Percentiles rank a stretch among this genome's conserved stretches.
These are phyloP conservation scores for Lactarius sp. DNA, from an alignment of 768 basidiomycete species.

Conservation along the genomic window DNA sequence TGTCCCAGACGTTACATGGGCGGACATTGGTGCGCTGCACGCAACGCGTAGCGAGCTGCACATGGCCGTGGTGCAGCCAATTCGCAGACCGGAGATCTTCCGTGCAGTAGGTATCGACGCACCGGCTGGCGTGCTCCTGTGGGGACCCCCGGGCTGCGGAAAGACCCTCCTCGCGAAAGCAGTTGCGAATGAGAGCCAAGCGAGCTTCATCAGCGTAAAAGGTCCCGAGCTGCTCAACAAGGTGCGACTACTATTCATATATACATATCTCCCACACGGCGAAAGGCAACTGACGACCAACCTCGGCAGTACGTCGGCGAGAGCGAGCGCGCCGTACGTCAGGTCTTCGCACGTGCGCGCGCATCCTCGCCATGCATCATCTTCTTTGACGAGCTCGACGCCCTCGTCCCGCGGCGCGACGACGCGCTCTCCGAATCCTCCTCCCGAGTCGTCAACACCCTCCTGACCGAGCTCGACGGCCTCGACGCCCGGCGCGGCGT, in stretches of 20 bases:
- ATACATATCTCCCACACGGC: not conserved
- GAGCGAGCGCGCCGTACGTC: constrained; percentile 90
- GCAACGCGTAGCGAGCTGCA: constrained; percentile 84
- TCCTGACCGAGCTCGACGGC: constrained; percentile 91
- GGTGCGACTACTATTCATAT: constrained; percentile 37
- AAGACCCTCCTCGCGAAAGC: constrained; percentile 98
- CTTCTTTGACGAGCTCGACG: constrained; percentile 94
- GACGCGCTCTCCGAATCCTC: constrained; percentile 88
- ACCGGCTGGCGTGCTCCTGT: constrained; percentile 90
- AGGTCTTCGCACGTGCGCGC: constrained; percentile 89
- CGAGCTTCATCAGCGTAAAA: constrained; percentile 97
- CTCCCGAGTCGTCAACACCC: constrained; percentile 88
- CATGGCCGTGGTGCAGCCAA: constrained; percentile 97
- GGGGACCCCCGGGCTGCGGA: constrained; percentile 98
- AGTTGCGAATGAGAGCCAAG: constrained; percentile 91
- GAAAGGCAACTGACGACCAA: not conserved
- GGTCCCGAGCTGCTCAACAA: constrained; percentile 97
- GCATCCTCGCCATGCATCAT: constrained; percentile 94
- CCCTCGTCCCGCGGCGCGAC: constrained; percentile 84
- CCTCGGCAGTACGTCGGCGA: constrained; percentile 85
- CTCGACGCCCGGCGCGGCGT: constrained; percentile 82
- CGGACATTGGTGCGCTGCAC: constrained; percentile 90
- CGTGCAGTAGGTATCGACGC: constrained; percentile 83
- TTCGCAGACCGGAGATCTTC: constrained; percentile 85
- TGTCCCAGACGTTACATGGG: constrained; percentile 92